Percentiles rank a stretch among this genome's conserved stretches.
Evolutionary conservation across 768 basidiomycete genomes (phyloP).

Genomic region (Russula emetica): DNA sequence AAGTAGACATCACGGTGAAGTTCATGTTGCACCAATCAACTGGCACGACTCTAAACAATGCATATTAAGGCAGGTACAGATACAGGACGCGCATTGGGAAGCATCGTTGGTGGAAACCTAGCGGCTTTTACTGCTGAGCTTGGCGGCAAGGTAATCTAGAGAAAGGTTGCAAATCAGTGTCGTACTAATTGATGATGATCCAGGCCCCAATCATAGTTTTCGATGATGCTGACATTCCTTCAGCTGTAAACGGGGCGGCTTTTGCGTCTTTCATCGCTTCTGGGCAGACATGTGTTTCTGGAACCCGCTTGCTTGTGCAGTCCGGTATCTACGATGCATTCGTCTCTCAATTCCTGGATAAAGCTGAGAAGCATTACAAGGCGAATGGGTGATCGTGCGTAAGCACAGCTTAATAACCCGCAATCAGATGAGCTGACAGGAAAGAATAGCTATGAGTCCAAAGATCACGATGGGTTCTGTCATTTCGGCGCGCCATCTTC

Average conservation of each 20-base stretch:
- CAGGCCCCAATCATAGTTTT: conserved; percentile 81
- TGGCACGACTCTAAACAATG: conserved; percentile 1
- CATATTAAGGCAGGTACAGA: conserved; percentile 62
- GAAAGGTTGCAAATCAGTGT: not conserved
- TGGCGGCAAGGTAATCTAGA: conserved; percentile 63
- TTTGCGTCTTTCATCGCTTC: conserved; percentile 85
- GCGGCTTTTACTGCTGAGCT: conserved; percentile 78
- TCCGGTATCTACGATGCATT: conserved; percentile 65
- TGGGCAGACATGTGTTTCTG: conserved; percentile 89
- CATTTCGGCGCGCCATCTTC: conserved; percentile 61
- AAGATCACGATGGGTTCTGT: conserved; percentile 76
- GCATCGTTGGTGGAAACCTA: conserved; percentile 68
- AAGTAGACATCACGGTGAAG: conserved; percentile 77
- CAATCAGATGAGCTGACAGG: conserved; percentile 2
- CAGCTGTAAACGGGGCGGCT: conserved; percentile 78
- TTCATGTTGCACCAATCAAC: conserved; percentile 24
- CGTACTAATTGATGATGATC: conserved; percentile 1
- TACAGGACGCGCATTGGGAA: conserved; percentile 71
- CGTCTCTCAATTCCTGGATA: conserved; percentile 55
- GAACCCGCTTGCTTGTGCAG: conserved; percentile 77
- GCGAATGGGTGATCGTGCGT: conserved; percentile 74
- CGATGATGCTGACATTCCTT: conserved; percentile 64
- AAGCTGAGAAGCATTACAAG: conserved; percentile 55
- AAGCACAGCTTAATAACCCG: not conserved
- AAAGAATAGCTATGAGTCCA: conserved; percentile 56